These are phyloP conservation scores for Panellus pusillus DNA, from an alignment of 768 basidiomycete genomes.

Conservation along the genomic window DNA sequence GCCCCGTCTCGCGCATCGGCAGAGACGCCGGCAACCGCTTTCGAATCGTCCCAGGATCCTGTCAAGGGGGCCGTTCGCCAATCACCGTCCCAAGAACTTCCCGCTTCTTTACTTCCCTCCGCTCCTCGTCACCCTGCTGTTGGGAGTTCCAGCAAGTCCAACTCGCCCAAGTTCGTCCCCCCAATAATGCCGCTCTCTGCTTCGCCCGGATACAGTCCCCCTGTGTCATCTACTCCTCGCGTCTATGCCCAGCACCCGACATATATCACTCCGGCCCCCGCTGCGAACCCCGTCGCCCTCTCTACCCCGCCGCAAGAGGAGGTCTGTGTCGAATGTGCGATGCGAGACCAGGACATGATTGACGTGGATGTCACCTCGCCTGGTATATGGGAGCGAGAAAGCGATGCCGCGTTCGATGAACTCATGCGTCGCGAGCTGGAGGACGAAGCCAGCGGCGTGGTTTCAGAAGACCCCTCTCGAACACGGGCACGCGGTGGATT, in stretches of 20 bases:
- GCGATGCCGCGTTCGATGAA: conserved; percentile 81
- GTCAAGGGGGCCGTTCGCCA: conserved; percentile 27
- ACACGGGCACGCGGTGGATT: conserved; percentile 66
- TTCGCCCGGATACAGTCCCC: conserved; percentile 59
- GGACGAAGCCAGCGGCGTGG: conserved; percentile 55
- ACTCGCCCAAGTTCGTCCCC: conserved; percentile 33
- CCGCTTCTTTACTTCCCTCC: conserved; percentile 37
- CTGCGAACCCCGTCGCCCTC: conserved; percentile 45
- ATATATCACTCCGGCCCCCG: conserved; percentile 36
- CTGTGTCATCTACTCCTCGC: conserved; percentile 65
- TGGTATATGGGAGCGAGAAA: conserved; percentile 90
- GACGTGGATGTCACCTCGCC: conserved; percentile 87
- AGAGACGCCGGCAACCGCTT: conserved; percentile 32
- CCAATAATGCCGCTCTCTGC: conserved; percentile 60
- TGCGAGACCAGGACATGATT: conserved; percentile 98
- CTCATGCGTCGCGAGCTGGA: conserved; percentile 70
- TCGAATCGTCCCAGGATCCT: conserved; percentile 26
- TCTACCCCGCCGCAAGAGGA: conserved; percentile 68
- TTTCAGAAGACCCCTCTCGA: conserved; percentile 54
- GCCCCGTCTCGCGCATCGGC: conserved; percentile 36
- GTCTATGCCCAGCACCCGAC: conserved; percentile 48
- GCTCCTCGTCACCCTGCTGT: conserved; percentile 48
- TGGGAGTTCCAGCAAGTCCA: conserved; percentile 28
- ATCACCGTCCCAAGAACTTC: conserved; percentile 24
- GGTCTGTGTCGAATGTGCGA: conserved; percentile 94